These are phyloP conservation scores for Eutrema japonicum DNA, from an alignment of 345 rosid genomes.

Conservation along the genomic window DNA sequence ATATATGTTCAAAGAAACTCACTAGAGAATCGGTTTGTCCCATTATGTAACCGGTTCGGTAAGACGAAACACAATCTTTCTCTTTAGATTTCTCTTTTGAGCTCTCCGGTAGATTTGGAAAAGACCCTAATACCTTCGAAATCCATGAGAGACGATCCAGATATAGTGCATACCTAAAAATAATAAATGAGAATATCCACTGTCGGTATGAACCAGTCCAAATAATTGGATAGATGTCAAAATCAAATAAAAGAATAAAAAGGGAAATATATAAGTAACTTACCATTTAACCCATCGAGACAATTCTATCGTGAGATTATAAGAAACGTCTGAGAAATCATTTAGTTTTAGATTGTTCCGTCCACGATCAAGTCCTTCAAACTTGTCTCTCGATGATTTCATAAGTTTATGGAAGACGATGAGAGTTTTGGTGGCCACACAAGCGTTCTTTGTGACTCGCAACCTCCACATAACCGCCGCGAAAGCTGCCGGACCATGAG, in stretches of 20 bases:
- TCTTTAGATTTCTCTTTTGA: slow-evolving; percentile 52
- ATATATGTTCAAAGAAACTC: slow-evolving; percentile 56
- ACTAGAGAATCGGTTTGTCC: slow-evolving; percentile 60
- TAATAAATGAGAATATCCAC: neutral
- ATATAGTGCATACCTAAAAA: slow-evolving; percentile 62
- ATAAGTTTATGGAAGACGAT: slow-evolving; percentile 63
- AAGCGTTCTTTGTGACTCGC: slow-evolving; percentile 61
- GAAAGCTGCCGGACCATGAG: slow-evolving; percentile 62
- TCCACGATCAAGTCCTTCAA: slow-evolving; percentile 43
- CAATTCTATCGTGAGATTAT: slow-evolving; percentile 59
- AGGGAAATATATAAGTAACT: neutral
- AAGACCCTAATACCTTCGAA: slow-evolving; percentile 61
- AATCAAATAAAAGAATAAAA: neutral
- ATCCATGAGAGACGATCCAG: slow-evolving; percentile 61
- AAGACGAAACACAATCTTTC: slow-evolving; percentile 54
- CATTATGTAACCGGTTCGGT: slow-evolving; percentile 54
- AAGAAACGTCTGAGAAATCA: slow-evolving; percentile 59
- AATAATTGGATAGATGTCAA: slow-evolving; percentile 18
- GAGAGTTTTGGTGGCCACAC: slow-evolving; percentile 77
- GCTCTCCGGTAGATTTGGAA: slow-evolving; percentile 51
- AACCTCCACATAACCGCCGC: slow-evolving; percentile 74
- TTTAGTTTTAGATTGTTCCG: slow-evolving; percentile 72
- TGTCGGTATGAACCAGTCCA: slow-evolving; percentile 30
- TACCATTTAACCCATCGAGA: slow-evolving; percentile 88
- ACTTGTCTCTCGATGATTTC: slow-evolving; percentile 33